phyloP scores from a whole-genome alignment of 768 basidiomycete genomes.

The Lentinula guzmanii region DNA sequence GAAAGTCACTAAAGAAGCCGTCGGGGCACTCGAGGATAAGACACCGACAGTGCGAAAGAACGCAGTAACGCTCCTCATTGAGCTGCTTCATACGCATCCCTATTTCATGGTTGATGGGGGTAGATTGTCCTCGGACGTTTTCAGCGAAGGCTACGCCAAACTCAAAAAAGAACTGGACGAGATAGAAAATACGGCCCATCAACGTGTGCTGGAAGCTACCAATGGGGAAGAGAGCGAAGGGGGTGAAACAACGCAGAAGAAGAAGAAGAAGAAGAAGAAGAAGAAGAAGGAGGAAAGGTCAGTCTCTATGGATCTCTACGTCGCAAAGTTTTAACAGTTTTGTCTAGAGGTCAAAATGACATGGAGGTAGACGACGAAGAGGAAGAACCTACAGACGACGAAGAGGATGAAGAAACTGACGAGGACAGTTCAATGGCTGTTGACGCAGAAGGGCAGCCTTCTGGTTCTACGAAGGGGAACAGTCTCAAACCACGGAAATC shows the following conservation, averaged over 20 bases:
- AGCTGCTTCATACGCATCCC: slow-evolving; percentile 81
- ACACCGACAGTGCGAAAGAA: slow-evolving; percentile 81
- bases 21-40: slow-evolving; percentile 85
- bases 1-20: slow-evolving; percentile 67
- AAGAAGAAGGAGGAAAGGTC: slow-evolving; percentile 11
- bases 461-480: slow-evolving; percentile 17
- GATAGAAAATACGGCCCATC: slow-evolving; percentile 63
- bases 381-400: slow-evolving; percentile 29
- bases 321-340: background rate
- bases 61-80: slow-evolving; percentile 69
- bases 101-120: slow-evolving; percentile 85
- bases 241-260: slow-evolving; percentile 20
- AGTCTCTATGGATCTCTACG: too few species aligned
- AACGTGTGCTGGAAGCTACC: slow-evolving; percentile 45
- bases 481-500: slow-evolving; percentile 60
- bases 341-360: slow-evolving; percentile 13
- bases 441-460: slow-evolving; percentile 29
- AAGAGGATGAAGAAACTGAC: slow-evolving; percentile 24
- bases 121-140: slow-evolving; percentile 61
- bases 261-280: slow-evolving; percentile 19
- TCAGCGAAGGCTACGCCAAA: slow-evolving; percentile 65
- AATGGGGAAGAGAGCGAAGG: slow-evolving; percentile 27
- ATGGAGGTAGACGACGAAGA: slow-evolving; percentile 21
- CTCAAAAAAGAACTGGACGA: slow-evolving; percentile 61
- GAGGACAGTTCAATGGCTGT: slow-evolving; percentile 30